Base-by-base conservation (phyloP, 1,139 yeast genomes). In the Pneumocystis canis region DNA sequence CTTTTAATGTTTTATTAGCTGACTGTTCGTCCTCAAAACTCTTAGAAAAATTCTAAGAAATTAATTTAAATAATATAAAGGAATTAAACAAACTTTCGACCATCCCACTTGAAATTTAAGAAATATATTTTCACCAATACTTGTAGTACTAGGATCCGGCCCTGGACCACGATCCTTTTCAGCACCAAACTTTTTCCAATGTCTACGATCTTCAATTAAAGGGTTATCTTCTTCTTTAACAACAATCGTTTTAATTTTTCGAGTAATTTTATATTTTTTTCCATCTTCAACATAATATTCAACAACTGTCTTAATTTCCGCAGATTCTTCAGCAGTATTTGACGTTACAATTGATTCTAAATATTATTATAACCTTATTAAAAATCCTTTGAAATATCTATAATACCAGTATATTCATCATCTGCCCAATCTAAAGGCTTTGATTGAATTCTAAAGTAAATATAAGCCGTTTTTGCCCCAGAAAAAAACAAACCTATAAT, bases 201-300 rank as follows among this genome's bases (percentile, higher is more conserved):
- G 67, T 68, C 73, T 74, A 63, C 80, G 75, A 66, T 71, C 77
- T 16, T 78, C 79, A 9, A 76, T 76, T 18, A 69, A 71, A 56
- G 72, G 74, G 60, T 75, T 89, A 59, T 90, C 97, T 68, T 80
- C 82, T 74, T 89, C 96, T 71, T 83, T 84, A 39, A 87, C 89
- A 68, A 80, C 82, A 65, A 87, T 82, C 71, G 85, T 88, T 73
- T 81, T 84, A 72, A 92, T 83, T 73, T 80, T 86, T 75, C 90
- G 96, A 60, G 96, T 89, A 63, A 90, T 82, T 74, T 85, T 88
- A 67, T 87, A 88, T 73, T 87, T 89, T 74, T 88, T 85, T 66
- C 96, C 95, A 67, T 85, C 84, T 67, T 84, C 77, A 60, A 71
- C 64, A 72, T 87, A 82, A 78, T 81, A 90, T 62, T 90, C 83